Evolutionary conservation across 129 eudicot genomes (phyloP).

Genomic region (Glebionis coronaria): DNA sequence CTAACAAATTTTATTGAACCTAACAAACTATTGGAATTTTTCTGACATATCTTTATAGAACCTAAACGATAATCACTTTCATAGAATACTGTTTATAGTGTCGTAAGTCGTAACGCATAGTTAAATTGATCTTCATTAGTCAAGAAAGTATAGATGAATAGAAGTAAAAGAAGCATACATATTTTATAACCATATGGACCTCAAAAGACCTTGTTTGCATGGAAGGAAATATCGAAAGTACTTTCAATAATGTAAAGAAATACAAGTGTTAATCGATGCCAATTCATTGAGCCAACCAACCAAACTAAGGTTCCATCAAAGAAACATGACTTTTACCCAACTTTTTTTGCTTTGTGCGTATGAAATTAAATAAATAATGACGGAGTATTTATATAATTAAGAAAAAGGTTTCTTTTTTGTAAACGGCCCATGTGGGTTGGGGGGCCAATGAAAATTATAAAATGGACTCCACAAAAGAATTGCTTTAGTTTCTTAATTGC

Average conservation of each 20-base stretch:
- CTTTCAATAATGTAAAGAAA: slow-evolving; percentile 22
- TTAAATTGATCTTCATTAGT: neutral
- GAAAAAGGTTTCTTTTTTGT: slow-evolving; percentile 37
- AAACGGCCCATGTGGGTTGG: slow-evolving; percentile 90
- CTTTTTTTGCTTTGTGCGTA: slow-evolving; percentile 28
- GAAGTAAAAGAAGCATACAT: neutral
- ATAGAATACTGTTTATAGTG: neutral
- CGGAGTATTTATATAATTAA: slow-evolving; percentile 26
- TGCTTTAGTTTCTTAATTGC: slow-evolving; percentile 59
- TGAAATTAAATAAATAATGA: slow-evolving; percentile 2
- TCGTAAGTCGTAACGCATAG: neutral
- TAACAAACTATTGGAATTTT: too few species aligned
- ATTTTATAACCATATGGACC: neutral
- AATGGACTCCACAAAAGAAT: slow-evolving; percentile 58
- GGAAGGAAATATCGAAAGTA: slow-evolving; percentile 20
- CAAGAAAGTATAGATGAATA: neutral
- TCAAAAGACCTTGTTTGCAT: neutral
- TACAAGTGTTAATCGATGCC: slow-evolving; percentile 25
- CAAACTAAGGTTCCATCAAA: slow-evolving; percentile 49
- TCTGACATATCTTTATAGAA: too few species aligned
- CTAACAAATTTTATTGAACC: too few species aligned
- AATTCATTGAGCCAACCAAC: slow-evolving; percentile 37
- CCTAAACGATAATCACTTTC: too few species aligned
- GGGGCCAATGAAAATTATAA: slow-evolving; percentile 57
- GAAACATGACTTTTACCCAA: slow-evolving; percentile 41